Conservation (phyloP, 1,284 basidiomycete species). For the Papiliotrema fonsecae region DNA sequence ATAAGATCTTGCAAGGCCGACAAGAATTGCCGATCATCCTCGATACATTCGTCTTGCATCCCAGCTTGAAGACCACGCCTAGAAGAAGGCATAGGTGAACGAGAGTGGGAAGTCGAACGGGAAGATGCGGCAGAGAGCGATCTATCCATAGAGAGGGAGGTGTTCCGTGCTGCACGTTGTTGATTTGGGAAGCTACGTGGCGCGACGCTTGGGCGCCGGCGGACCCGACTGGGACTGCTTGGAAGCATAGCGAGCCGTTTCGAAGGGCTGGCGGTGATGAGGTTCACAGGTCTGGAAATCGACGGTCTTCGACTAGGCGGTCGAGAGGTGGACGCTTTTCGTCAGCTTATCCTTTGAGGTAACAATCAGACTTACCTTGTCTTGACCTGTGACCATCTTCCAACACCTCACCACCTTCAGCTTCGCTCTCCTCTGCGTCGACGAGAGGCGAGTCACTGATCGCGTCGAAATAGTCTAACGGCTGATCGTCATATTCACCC, state of each 20-base stretch:
- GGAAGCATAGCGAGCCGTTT: constrained; percentile 27
- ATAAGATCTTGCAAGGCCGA: constrained; percentile 94
- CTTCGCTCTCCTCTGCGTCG: constrained; percentile 36
- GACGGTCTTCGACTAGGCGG: constrained; percentile 37
- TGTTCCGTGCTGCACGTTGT: constrained; percentile 60
- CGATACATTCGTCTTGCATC: constrained; percentile 31
- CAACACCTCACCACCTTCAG: constrained; percentile 20
- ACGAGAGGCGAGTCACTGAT: constrained; percentile 35
- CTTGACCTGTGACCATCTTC: constrained; percentile 14
- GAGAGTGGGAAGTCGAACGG: constrained; percentile 91
- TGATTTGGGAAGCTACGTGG: constrained; percentile 42
- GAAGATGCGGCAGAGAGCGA: constrained; percentile 68
- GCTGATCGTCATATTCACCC: constrained; percentile 17
- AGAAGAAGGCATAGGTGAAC: constrained; percentile 75
- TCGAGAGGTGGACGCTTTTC: constrained; percentile 19
- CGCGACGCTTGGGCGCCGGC: constrained; percentile 34
- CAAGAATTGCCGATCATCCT: constrained; percentile 53
- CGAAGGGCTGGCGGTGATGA: constrained; percentile 25
- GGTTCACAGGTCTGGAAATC: constrained; percentile 23
- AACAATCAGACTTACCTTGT: constrained; percentile 17
- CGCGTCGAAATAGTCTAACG: constrained; percentile 43
- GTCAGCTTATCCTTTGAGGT: neutral
- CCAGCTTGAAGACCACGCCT: constrained; percentile 56
- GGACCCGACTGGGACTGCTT: constrained; percentile 32
- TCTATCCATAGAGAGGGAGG: constrained; percentile 66